phyloP scores from a whole-genome alignment of 805 yeast genomes.

The Metschnikowia cubensis region DNA sequence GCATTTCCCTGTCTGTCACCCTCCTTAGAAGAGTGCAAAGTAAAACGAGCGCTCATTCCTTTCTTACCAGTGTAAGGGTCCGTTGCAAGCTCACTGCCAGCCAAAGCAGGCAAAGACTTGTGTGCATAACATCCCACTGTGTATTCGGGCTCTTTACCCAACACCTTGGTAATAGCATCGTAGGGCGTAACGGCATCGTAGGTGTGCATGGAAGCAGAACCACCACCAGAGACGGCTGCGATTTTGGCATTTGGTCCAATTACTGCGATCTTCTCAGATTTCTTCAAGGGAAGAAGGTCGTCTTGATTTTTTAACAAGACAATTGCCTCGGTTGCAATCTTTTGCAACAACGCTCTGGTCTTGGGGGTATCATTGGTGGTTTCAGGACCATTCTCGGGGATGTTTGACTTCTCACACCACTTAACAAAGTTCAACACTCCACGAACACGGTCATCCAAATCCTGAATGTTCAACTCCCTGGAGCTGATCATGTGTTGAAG shows the following conservation, averaged over 20 bases:
- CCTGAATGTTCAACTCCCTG: slow-evolving; percentile 23
- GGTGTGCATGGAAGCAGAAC: slow-evolving; percentile 52
- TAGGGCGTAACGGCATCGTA: slow-evolving; percentile 47
- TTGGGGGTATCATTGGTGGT: slow-evolving; percentile 23
- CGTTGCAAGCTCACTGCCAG: slow-evolving; percentile 15
- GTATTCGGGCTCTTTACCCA: slow-evolving; percentile 25
- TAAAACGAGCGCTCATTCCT: slow-evolving; percentile 27
- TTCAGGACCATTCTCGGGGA: slow-evolving; percentile 23
- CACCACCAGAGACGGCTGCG: slow-evolving; percentile 56
- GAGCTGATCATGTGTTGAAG: slow-evolving; percentile 24
- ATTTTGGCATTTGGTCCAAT: slow-evolving; percentile 58
- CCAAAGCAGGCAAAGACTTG: slow-evolving; percentile 30
- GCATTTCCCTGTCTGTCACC: slow-evolving; percentile 9
- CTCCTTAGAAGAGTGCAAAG: slow-evolving; percentile 19
- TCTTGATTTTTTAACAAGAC: slow-evolving; percentile 56
- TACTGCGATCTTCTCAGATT: slow-evolving; percentile 41
- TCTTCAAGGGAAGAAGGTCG: slow-evolving; percentile 44
- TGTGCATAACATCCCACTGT: slow-evolving; percentile 34
- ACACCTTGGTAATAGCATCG: slow-evolving; percentile 39
- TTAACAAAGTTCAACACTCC: slow-evolving; percentile 25
- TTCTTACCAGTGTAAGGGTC: slow-evolving; percentile 20
- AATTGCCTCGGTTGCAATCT: slow-evolving; percentile 40
- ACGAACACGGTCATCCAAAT: slow-evolving; percentile 27
- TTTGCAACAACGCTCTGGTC: slow-evolving; percentile 20
- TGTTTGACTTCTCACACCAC: slow-evolving; percentile 19